These are phyloP conservation scores for Beauveria pseudobassiana DNA, from an alignment of 2,329 filamentous ascomycete species.

Conservation along the genomic window DNA sequence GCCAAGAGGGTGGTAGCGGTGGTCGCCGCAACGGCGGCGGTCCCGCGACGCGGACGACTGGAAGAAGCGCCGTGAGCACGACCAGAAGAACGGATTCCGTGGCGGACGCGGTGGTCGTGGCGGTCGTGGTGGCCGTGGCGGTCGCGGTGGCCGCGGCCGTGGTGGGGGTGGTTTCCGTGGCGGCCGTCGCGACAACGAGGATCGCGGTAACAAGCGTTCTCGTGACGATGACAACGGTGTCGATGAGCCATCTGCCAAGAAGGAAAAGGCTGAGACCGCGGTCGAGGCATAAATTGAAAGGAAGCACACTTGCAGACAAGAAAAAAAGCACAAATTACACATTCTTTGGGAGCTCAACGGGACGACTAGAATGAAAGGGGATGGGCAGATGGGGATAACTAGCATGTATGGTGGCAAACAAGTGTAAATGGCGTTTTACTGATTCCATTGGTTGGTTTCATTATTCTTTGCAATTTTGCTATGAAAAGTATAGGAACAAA, in stretches of 20 bases:
- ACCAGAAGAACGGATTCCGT: conserved; percentile 53
- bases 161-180: conserved; percentile 32
- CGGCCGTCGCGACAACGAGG: conserved; percentile 24
- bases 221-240: conserved; percentile 42
- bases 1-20: conserved; percentile 26
- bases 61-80: conserved; percentile 56
- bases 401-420: conserved; percentile 5
- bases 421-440: conserved; percentile 8
- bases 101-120: conserved; percentile 37
- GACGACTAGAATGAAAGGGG: not conserved
- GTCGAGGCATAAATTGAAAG: conserved; percentile 18
- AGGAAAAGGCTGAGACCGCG: conserved; percentile 57
- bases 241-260: conserved; percentile 50
- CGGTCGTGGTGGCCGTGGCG: conserved; percentile 32
- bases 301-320: not conserved
- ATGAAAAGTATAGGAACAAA: not conserved
- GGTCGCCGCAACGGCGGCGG: conserved; percentile 32
- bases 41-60: conserved; percentile 48
- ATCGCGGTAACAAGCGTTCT: conserved; percentile 38
- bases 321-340: not conserved
- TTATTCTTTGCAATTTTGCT: not conserved
- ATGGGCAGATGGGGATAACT: not conserved
- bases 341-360: not conserved
- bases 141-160: conserved; percentile 36
- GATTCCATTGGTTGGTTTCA: conserved; percentile 5